Evolutionary conservation across 306 rosid species (phyloP).

Genomic region (Pueraria montana): DNA sequence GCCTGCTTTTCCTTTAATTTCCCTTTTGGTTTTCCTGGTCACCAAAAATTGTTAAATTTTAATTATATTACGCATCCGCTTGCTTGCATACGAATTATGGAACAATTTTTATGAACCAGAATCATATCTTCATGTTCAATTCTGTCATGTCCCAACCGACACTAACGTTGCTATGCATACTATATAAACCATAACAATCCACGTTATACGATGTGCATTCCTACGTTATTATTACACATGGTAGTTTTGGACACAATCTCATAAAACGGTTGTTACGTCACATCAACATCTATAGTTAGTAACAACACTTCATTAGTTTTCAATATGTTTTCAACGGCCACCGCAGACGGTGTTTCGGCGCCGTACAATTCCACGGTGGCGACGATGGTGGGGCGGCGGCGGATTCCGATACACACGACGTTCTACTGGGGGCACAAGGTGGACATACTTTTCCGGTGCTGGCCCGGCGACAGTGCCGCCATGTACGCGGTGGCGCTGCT

Average conservation of each 20-base stretch:
- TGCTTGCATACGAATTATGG: constrained; percentile 51
- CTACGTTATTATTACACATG: constrained; percentile 9
- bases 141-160: constrained; percentile 46
- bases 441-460: constrained; percentile 64
- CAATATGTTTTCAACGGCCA: constrained; percentile 31
- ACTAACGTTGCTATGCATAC: not conserved
- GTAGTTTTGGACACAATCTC: not conserved
- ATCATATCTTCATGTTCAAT: constrained; percentile 42
- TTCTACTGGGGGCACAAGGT: constrained; percentile 73
- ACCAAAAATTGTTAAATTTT: constrained; percentile 18
- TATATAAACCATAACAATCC: not conserved
- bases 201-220: not conserved
- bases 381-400: constrained; percentile 47
- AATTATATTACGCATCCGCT: constrained; percentile 1
- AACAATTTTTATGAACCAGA: constrained; percentile 45
- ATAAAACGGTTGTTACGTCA: not conserved
- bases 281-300: not conserved
- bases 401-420: constrained; percentile 57
- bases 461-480: constrained; percentile 69
- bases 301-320: not conserved
- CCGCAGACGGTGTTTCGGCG: constrained; percentile 15
- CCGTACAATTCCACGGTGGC: constrained; percentile 58
- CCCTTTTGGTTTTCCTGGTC: constrained; percentile 44
- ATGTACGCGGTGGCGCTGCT: constrained; percentile 74
- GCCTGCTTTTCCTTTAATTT: constrained; percentile 39